Evolutionary conservation across 768 basidiomycete genomes (phyloP).

Genomic region (Auricularia sp.): DNA sequence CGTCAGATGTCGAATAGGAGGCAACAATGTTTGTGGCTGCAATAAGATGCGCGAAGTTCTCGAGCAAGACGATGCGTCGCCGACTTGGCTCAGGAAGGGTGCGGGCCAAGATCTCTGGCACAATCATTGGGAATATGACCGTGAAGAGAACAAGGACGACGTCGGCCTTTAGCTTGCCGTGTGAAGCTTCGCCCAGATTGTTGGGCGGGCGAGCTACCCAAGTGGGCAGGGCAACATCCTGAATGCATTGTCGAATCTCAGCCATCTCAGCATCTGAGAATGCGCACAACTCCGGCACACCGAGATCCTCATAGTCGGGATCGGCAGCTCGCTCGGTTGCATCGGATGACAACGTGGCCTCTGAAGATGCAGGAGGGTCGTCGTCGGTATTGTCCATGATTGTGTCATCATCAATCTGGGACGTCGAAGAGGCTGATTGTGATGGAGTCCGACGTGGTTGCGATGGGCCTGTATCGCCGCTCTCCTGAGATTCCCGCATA

Average conservation of each 20-base stretch:
- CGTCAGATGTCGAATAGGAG: background rate
- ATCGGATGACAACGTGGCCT: background rate
- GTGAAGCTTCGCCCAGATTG: background rate
- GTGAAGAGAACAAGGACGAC: slow-evolving; percentile 16
- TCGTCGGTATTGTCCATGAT: background rate
- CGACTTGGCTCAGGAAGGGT: slow-evolving; percentile 4
- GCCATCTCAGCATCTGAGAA: slow-evolving; percentile 4
- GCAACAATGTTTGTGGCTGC: background rate
- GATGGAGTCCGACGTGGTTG: background rate
- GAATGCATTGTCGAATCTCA: slow-evolving; percentile 9
- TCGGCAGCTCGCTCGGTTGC: background rate
- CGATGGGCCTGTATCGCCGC: background rate
- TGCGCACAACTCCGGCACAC: background rate
- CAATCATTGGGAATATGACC: slow-evolving; percentile 19
- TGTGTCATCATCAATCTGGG: background rate
- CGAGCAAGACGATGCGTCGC: slow-evolving; percentile 8
- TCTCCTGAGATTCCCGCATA: background rate
- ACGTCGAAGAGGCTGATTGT: background rate
- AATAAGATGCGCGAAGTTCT: background rate
- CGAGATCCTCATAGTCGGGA: background rate
- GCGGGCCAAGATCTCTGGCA: slow-evolving; percentile 19
- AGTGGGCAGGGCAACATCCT: slow-evolving; percentile 1
- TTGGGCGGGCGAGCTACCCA: background rate
- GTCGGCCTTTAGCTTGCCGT: slow-evolving; percentile 1
- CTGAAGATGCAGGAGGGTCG: background rate